Conservation (phyloP, 306 rosid genomes). For the Ammopiptanthus mongolicus region DNA sequence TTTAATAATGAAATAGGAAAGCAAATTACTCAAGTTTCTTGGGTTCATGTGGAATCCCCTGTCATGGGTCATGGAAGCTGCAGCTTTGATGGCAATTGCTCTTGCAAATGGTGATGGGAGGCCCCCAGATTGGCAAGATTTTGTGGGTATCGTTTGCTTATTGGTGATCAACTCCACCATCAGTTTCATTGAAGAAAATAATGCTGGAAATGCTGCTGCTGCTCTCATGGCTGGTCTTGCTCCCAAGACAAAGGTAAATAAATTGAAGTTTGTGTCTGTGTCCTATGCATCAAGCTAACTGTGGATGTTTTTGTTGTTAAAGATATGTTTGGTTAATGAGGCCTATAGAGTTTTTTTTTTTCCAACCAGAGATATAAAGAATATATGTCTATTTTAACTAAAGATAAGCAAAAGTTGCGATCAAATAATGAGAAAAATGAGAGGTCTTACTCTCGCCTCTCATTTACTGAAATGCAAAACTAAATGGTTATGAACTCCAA, state of each 20-base stretch:
- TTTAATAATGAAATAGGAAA: conserved; percentile 53
- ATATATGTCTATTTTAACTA: background rate
- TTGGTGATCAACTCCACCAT: conserved; percentile 91
- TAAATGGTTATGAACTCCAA: background rate
- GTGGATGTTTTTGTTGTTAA: background rate
- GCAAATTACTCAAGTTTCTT: conserved; percentile 90
- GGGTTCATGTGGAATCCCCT: conserved; percentile 99
- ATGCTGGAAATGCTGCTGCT: conserved; percentile 98
- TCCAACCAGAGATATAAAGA: background rate
- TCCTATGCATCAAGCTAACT: background rate
- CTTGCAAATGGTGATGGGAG: conserved; percentile 81
- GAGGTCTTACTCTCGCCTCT: background rate
- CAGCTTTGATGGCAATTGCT: conserved; percentile 93
- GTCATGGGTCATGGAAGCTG: conserved; percentile 99
- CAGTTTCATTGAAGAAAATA: conserved; percentile 97
- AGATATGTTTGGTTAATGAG: background rate
- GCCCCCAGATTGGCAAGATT: conserved; percentile 99
- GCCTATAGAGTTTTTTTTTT: background rate
- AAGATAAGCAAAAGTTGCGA: background rate
- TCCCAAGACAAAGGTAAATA: conserved; percentile 83
- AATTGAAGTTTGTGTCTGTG: background rate
- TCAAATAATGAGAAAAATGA: background rate
- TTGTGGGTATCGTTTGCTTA: conserved; percentile 77
- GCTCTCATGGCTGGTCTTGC: conserved; percentile 99
- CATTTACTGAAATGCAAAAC: background rate